Evolutionary conservation across 1,284 basidiomycete genomes (phyloP), one percentile per base, ranked within the genome.

Genomic region (Trichosporon asahii): DNA sequence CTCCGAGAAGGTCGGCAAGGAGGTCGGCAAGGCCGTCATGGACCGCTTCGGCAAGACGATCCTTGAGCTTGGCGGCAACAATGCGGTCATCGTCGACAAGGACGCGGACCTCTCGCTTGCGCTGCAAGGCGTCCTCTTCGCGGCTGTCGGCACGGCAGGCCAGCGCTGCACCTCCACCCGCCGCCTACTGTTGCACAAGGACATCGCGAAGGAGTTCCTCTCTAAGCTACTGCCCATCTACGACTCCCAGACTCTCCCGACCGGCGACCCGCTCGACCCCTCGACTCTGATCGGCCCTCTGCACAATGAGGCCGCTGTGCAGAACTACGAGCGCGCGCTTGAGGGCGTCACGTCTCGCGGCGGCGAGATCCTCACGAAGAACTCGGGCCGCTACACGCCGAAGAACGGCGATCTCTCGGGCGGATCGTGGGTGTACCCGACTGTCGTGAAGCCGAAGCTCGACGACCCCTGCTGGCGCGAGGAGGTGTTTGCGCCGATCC

Each of bases 121-220:
- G 33, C 88, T 98, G 18, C 92, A 93, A 72, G 80, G 76, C 15
- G 57, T 95, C 23, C 93, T 95, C 81, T 98, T 98, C 85, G 93
- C 94, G 40, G 93, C 95, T 29, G 90, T 97, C 64, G 95, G 95
- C 57, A 98, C 95, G 55, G 92, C 93, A 37, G 95, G 95, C 25
- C 95, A 98, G 81, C 88, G 95, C 65, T 98, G 95, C 85, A 98
- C 95, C 0, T 91, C 94, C 23, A 98, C 95, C 0, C 89, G 95
- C 66, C 88, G 95, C 68, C 88, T 98, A 14, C 92, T 93, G 83
- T 87, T 98, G 69, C 95, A 98, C 82, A 88, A 89, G 57, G 84
- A 88, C 70, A 89, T 98, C 75, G 90, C 93, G 0, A 79, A 87
- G 40, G 84, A 88, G 70, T 95, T 98, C 85, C 85, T 96, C 71